phyloP scores from a whole-genome alignment of 352 stramenopile genomes.

The Pythium aquatile region DNA sequence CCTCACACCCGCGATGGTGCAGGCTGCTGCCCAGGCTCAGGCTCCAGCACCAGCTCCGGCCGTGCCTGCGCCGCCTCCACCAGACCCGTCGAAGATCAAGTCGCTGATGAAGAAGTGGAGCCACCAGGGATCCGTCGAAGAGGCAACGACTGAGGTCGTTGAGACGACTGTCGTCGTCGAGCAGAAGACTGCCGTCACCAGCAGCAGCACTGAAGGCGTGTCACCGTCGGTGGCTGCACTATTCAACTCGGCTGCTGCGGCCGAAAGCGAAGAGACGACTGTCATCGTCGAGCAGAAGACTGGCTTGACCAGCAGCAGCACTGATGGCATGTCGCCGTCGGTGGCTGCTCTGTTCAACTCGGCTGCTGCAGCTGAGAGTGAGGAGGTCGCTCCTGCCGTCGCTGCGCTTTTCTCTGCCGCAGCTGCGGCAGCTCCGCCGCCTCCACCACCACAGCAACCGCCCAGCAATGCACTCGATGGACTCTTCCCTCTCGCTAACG shows the following conservation, averaged over 20 bases:
- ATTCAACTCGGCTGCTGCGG: constrained; percentile 36
- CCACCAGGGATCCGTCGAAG: constrained; percentile 23
- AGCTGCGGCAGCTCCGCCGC: constrained; percentile 8
- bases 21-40: constrained; percentile 3
- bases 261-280: constrained; percentile 4
- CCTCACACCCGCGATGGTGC: constrained; percentile 15
- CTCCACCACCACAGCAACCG: constrained; percentile 14
- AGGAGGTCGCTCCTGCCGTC: constrained; percentile 39
- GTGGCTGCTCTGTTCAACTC: constrained; percentile 49
- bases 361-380: constrained; percentile 21
- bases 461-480: constrained; percentile 14
- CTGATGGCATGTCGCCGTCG: constrained; percentile 32
- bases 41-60: constrained; percentile 1
- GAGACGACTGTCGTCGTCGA: constrained; percentile 1
- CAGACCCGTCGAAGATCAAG: constrained; percentile 60
- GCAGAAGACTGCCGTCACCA: constrained; percentile 1
- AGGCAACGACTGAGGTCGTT: neutral
- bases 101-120: constrained; percentile 66
- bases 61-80: constrained; percentile 28
- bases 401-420: constrained; percentile 44
- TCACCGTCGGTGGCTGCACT: constrained; percentile 43
- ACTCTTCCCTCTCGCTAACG: constrained; percentile 55
- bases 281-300: too few species aligned
- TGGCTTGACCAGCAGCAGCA: constrained; percentile 16
- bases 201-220: constrained; percentile 26